phyloP scores from a whole-genome alignment of 2,329 filamentous ascomycete genomes.

The Aspergillus puulaauensis region DNA sequence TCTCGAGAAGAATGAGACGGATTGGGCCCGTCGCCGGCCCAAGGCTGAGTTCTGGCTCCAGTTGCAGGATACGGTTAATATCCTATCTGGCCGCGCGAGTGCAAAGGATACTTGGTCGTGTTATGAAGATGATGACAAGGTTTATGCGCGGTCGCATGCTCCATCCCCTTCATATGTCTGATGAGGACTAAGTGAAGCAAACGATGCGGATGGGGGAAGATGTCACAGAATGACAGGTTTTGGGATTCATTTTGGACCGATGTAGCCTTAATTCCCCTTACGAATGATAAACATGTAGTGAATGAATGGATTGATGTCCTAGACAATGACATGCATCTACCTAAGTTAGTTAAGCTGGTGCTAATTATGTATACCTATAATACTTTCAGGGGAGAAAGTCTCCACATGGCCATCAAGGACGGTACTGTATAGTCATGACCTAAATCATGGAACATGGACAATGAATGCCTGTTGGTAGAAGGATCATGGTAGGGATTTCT shows the following conservation, averaged over 20 bases:
- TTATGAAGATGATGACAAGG: slow-evolving; percentile 23
- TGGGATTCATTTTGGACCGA: neutral
- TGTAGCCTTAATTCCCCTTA: neutral
- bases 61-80: slow-evolving; percentile 79
- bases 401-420: neutral
- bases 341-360: neutral
- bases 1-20: slow-evolving; percentile 81
- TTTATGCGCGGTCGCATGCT: neutral
- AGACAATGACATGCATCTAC: neutral
- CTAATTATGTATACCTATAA: neutral
- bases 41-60: slow-evolving; percentile 81
- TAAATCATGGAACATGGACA: neutral
- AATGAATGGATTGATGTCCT: neutral
- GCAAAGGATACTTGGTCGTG: slow-evolving; percentile 28
- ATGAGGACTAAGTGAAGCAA: neutral
- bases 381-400: neutral
- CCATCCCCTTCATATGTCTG: neutral
- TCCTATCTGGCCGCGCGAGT: slow-evolving; percentile 70
- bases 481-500: neutral
- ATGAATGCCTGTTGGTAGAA: neutral
- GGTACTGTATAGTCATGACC: neutral
- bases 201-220: neutral
- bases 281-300: neutral
- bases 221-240: neutral
- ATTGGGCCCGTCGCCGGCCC: slow-evolving; percentile 88